These are phyloP conservation scores for Alternaria ventricosa DNA, from an alignment of 2,329 filamentous ascomycete genomes.

Conservation along the genomic window DNA sequence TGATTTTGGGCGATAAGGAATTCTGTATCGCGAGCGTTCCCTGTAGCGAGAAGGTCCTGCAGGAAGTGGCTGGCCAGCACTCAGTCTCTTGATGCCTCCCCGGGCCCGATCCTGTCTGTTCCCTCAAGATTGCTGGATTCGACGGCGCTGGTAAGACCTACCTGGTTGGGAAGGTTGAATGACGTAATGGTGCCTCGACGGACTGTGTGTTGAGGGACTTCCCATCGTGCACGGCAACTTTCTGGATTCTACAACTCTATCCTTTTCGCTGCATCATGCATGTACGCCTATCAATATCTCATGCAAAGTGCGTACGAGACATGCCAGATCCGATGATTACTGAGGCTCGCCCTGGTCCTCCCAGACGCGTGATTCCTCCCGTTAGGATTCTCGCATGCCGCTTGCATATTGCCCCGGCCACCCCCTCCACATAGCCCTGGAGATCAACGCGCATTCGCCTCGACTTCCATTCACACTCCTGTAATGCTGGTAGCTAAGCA, in stretches of 20 bases:
- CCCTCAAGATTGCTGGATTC: not conserved
- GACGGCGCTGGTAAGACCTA: not conserved
- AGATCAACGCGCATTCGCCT: not conserved
- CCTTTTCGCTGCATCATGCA: not conserved
- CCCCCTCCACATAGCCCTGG: not conserved
- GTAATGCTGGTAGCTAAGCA: not conserved
- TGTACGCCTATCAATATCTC: not conserved
- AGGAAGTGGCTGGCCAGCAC: not conserved
- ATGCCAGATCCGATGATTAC: not conserved
- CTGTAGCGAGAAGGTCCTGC: not conserved
- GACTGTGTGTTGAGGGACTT: not conserved
- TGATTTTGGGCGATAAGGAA: not conserved
- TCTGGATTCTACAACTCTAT: not conserved
- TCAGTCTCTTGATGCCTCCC: not conserved
- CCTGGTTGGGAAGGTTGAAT: not conserved
- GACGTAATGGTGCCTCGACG: not conserved
- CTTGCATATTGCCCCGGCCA: not conserved
- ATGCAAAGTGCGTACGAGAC: not conserved
- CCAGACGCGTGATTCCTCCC: not conserved
- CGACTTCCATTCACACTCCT: not conserved
- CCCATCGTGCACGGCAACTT: not conserved
- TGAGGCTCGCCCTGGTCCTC: not conserved
- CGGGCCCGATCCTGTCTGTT: not conserved
- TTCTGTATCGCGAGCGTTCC: not conserved
- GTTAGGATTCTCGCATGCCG: not conserved